Percentiles rank a stretch among this genome's conserved stretches.
Conservation (phyloP, 768 basidiomycete genomes). For the Cystofilobasidium bisporidii region DNA sequence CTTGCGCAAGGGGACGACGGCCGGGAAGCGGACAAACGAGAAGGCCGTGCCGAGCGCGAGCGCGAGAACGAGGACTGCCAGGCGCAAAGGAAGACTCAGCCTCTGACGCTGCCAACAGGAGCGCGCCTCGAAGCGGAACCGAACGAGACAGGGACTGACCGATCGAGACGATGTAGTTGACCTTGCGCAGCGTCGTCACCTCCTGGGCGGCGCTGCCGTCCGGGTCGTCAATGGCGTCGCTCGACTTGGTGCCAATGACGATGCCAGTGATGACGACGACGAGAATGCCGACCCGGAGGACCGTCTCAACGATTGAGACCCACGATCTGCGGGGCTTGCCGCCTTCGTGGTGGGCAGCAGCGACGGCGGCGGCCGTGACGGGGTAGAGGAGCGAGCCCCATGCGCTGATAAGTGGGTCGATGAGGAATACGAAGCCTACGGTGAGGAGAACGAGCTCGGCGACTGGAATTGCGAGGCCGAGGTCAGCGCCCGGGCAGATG, state of each 20-base stretch:
- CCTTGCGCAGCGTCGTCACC: neutral
- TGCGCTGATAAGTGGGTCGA: neutral
- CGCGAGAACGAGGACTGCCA: neutral
- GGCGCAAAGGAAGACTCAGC: too few relatives aligned
- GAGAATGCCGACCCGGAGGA: neutral
- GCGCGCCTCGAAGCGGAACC: too few relatives aligned
- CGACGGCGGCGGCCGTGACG: neutral
- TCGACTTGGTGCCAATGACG: neutral
- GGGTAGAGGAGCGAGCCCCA: neutral
- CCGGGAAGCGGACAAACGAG: neutral
- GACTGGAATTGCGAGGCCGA: neutral
- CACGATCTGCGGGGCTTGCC: neutral
- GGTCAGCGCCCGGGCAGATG: neutral
- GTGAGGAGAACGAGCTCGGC: neutral
- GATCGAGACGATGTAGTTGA: conserved; percentile 4
- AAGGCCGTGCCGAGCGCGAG: neutral
- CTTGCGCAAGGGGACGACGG: neutral
- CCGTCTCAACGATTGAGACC: neutral
- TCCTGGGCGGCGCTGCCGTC: neutral
- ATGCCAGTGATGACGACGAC: neutral
- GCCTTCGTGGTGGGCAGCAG: neutral
- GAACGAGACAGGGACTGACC: neutral
- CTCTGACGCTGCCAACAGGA: too few relatives aligned
- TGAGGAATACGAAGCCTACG: conserved; percentile 1
- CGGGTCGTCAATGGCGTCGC: neutral